Evolutionary conservation across 2,329 filamentous ascomycete species (phyloP).

Genomic region (Diplocarpon mali): DNA sequence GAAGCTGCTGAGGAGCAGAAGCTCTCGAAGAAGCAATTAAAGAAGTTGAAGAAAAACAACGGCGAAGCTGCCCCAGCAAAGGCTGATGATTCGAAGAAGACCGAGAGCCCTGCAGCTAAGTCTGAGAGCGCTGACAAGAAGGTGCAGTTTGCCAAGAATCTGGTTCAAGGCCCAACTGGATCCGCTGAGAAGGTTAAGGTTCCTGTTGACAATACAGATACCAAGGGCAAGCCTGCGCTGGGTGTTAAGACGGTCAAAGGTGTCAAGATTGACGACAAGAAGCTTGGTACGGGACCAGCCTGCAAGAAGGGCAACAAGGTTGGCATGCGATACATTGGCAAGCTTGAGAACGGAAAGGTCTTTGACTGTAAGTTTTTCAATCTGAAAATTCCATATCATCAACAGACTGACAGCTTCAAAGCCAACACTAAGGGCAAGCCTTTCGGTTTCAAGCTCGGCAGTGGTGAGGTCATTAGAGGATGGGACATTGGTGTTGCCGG

Average conservation of each 20-base stretch:
- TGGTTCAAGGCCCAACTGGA: constrained; percentile 88
- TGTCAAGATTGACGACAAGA: constrained; percentile 92
- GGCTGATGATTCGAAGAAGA: constrained; percentile 45
- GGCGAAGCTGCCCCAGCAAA: constrained; percentile 65
- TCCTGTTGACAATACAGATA: constrained; percentile 39
- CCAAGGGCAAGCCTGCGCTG: constrained; percentile 40
- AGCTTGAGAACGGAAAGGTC: constrained; percentile 86
- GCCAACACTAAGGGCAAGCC: constrained; percentile 99
- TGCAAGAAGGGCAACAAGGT: constrained; percentile 88
- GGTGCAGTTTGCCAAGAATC: constrained; percentile 97
- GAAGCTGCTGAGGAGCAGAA: constrained; percentile 53
- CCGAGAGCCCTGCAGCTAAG: constrained; percentile 31
- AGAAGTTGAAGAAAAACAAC: constrained; percentile 99
- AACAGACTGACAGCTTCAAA: constrained; percentile 27
- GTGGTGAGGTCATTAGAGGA: constrained; percentile 95
- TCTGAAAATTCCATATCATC: constrained; percentile 15
- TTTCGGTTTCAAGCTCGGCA: constrained; percentile 89
- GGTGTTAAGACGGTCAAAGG: constrained; percentile 75
- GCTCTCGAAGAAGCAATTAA: constrained; percentile 90
- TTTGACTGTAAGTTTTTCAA: constrained; percentile 65
- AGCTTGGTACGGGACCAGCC: constrained; percentile 70
- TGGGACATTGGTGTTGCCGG: constrained; percentile 93
- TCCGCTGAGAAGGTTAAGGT: constrained; percentile 40
- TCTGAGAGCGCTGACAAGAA: constrained; percentile 68
- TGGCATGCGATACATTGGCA: constrained; percentile 95